Evolutionary conservation across 2,329 filamentous ascomycete genomes (phyloP), one percentile per base, ranked within the genome.

Genomic region (Penicillium sp.): DNA sequence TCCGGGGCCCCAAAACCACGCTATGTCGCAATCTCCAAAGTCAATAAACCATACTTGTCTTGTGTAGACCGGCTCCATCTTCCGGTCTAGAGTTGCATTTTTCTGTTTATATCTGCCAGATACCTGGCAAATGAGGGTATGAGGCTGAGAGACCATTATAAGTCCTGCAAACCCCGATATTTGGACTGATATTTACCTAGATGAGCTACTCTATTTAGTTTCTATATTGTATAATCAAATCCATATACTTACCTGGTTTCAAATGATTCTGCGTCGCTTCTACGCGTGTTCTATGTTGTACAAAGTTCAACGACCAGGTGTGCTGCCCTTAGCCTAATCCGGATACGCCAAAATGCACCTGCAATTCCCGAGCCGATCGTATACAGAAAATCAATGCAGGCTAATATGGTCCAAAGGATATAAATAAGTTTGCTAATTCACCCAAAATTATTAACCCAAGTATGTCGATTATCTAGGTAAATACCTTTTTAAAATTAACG

Each of bases 321-420:
- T 23, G 23, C n/a, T 23, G 23, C 23, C 3, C 23, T 23, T 23
- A 23, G 3, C 23, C 23, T 23, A 23, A 3, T 23, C 23, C 5
- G 23, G 23, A 23, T 23, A 5, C 23, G 5, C 23, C n/a, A n/a
- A n/a, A n/a, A 23, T 23, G 23, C 23, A 23, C 23, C 23, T 23
- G 23, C 23, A 42, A 27, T 29, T 30, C 32, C 26, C 42, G n/a
- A 52, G 35, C 19, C 50, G 50, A 52, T 52, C 35, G 49, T 10
- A 11, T 6, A 5, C 11, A n/a, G n/a, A 18, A 16, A 3, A 9
- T 18, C 7, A 26, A 51, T 46, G 26, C 2, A 23, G 26, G 16
- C 49, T 51, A 51, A 51, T 36, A 39, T 13, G 13, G 26, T 7
- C 2, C 0, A 14, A 32, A 35, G 35, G 11, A 11, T 52, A 35